Evolutionary conservation across 2,329 filamentous ascomycete species (phyloP), one percentile per base, ranked within the genome.

Genomic region (Neospermospora avenae): DNA sequence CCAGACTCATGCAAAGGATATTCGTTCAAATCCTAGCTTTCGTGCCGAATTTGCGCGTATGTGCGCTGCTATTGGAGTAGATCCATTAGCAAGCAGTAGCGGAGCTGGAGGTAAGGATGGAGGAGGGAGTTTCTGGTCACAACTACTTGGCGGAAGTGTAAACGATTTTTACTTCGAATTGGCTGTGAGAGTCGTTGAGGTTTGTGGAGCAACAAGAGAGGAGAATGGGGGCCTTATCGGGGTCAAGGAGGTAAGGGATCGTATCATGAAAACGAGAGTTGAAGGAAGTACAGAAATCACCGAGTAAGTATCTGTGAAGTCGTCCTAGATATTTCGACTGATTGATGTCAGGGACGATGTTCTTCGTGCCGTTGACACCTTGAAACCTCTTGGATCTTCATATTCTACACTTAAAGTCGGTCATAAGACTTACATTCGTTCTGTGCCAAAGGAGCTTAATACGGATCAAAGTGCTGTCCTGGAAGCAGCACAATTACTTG

Each of bases 141-240:
- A 97, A 78, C 84, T 98, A 64, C 82, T 98, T 20, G 95, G 95
- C 31, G 85, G 89, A 61, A 92, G 87, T 69, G 93, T 99, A 68
- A 96, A 97, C 73, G 95, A 99, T 75, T 99, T 99, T 73, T 99
- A 98, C 77, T 98, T 98, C 75, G 93, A 96, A 78, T 85, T 99
- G 48, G 95, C 92, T 1, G 93, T 98, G n/a, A 84, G 91, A 53
- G 90, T 98, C 0, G 95, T 99, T 5, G 93, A 98, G 75, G 86
- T 97, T 7, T 99, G 95, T 73, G 82, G 91, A 5, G 85, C 88
- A 55, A 97, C 92, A 46, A 81, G 95, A 55, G 85, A 84, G 3
- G 93, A 97, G 76, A 99, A 99, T 73, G 95, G 95, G 6, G 95
- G 95, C 0, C 79, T 99, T 69, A 91, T 99, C 56, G 90, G 90